Percentiles rank a stretch among this genome's conserved stretches.
Evolutionary conservation across 805 yeast genomes (phyloP).

Genomic region (Cyberlindnera saturnus): DNA sequence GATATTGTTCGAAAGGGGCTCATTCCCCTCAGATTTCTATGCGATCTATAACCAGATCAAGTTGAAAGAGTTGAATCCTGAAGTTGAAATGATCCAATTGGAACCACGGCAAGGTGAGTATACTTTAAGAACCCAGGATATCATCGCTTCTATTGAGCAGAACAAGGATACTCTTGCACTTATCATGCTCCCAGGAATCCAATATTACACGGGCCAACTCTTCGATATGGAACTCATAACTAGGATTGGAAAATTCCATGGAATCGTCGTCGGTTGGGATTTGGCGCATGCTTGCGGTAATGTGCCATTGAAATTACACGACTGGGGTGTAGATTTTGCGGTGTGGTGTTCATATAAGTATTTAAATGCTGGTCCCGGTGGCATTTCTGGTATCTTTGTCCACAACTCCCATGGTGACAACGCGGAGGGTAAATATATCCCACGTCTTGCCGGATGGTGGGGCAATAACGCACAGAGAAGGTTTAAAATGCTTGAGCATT

Average conservation of each 20-base stretch:
- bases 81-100: slow-evolving; percentile 53
- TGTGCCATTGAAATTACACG: slow-evolving; percentile 68
- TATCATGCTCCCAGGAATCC: slow-evolving; percentile 81
- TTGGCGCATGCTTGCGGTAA: slow-evolving; percentile 94
- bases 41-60: slow-evolving; percentile 71
- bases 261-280: slow-evolving; percentile 82
- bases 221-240: slow-evolving; percentile 78
- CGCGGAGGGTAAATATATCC: slow-evolving; percentile 31
- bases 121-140: slow-evolving; percentile 55
- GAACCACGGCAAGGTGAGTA: slow-evolving; percentile 55
- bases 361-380: slow-evolving; percentile 91
- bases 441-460: slow-evolving; percentile 97
- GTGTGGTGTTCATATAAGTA: slow-evolving; percentile 94
- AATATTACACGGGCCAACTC: slow-evolving; percentile 85
- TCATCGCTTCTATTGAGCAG: slow-evolving; percentile 47
- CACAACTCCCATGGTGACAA: slow-evolving; percentile 41
- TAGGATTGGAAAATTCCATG: slow-evolving; percentile 42
- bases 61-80: slow-evolving; percentile 49
- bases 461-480: slow-evolving; percentile 70
- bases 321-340: slow-evolving; percentile 91
- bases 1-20: slow-evolving; percentile 77
- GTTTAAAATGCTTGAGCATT: slow-evolving; percentile 72
- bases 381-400: slow-evolving; percentile 79
- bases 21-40: slow-evolving; percentile 91
- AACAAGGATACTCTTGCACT: slow-evolving; percentile 60